These are phyloP conservation scores for Moniliophthora roreri DNA, from an alignment of 1,284 basidiomycete species.

Conservation along the genomic window DNA sequence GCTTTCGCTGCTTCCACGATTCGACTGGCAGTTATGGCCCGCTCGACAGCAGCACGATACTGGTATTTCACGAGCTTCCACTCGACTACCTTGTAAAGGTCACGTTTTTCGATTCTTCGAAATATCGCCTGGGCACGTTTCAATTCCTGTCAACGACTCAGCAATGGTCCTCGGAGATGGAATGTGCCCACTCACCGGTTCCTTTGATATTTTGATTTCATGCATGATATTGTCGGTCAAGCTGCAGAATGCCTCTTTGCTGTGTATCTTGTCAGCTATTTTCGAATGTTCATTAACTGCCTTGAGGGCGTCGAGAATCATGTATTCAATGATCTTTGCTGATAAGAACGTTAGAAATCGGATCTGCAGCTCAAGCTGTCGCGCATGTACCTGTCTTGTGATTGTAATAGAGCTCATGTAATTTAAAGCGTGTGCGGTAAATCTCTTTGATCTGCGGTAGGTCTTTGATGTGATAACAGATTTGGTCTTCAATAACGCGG, in stretches of 20 bases:
- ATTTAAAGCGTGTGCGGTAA: slow-evolving; percentile 48
- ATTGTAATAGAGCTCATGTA: slow-evolving; percentile 76
- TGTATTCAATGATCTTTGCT: slow-evolving; percentile 77
- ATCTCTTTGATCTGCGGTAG: not conserved
- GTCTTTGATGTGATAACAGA: not conserved
- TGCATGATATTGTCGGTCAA: slow-evolving; percentile 68
- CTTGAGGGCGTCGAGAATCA: slow-evolving; percentile 73
- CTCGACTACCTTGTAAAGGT: slow-evolving; percentile 71
- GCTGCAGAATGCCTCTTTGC: slow-evolving; percentile 57
- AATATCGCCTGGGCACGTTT: slow-evolving; percentile 61
- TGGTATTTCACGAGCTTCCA: slow-evolving; percentile 60
- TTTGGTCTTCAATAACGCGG: not conserved
- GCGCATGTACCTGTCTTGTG: slow-evolving; percentile 72
- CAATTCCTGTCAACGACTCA: slow-evolving; percentile 32
- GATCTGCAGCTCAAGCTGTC: not conserved
- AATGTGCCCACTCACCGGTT: slow-evolving; percentile 36
- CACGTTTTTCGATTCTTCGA: slow-evolving; percentile 54
- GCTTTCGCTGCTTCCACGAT: slow-evolving; percentile 51
- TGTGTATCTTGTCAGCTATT: slow-evolving; percentile 52
- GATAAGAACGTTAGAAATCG: slow-evolving; percentile 5
- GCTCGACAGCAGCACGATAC: slow-evolving; percentile 34
- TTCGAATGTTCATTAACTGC: slow-evolving; percentile 62
- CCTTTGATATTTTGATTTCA: slow-evolving; percentile 52
- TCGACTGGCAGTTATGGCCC: slow-evolving; percentile 47
- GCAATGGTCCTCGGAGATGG: not conserved